Conservation (phyloP, 305 asterid genomes). For the Striga hermonthica region DNA sequence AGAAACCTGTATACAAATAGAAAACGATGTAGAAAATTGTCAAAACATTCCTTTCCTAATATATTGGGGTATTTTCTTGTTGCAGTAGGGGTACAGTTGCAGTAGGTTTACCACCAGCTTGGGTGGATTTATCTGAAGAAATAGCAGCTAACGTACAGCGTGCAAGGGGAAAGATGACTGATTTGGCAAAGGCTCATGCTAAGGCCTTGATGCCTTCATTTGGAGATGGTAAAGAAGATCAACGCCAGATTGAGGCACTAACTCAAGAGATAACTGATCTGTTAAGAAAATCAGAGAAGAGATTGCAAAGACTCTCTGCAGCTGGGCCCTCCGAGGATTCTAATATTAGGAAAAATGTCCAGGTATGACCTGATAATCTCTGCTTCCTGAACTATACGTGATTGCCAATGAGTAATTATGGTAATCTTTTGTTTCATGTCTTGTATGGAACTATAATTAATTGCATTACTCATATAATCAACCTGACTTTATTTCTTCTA, state of each 20-base stretch:
- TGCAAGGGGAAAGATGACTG: constrained; percentile 72
- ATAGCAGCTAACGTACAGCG: constrained; percentile 76
- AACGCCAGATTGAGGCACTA: constrained; percentile 79
- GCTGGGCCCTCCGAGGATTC: constrained; percentile 95
- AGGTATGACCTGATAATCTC: constrained; percentile 54
- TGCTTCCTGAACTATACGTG: constrained; percentile 21
- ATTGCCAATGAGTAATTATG: neutral
- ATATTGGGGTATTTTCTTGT: constrained; percentile 27
- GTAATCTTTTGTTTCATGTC: constrained; percentile 17
- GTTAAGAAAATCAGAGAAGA: constrained; percentile 75
- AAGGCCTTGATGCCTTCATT: constrained; percentile 99
- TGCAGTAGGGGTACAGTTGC: constrained; percentile 67
- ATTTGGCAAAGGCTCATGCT: constrained; percentile 95
- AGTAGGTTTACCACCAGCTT: constrained; percentile 75
- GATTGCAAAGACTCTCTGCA: constrained; percentile 71
- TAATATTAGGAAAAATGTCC: constrained; percentile 93
- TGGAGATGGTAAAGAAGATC: constrained; percentile 99
- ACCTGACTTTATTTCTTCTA: constrained; percentile 18
- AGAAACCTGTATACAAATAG: too few relatives aligned
- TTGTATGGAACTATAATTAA: constrained; percentile 5
- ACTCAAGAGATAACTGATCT: constrained; percentile 91
- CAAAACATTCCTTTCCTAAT: constrained; percentile 15
- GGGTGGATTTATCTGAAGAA: constrained; percentile 95
- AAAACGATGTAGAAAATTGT: neutral
- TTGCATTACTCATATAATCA: neutral